A percentile compares a stretch with the other conserved stretches of the same genome.
These are phyloP conservation scores for Picea sitchensis DNA, from an alignment of 75 land plant species.

Conservation along the genomic window DNA sequence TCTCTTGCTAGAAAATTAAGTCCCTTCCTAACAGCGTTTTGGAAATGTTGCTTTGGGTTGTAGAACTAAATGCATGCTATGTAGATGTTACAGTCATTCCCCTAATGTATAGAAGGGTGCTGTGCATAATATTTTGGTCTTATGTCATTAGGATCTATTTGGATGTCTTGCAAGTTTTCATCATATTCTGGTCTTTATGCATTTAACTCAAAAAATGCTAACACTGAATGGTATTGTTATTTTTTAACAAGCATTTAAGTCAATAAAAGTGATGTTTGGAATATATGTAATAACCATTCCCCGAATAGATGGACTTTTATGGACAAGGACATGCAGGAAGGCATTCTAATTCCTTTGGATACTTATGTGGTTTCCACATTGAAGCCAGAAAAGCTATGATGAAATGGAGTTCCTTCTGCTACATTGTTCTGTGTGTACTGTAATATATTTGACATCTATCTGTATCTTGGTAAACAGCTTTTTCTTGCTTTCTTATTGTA, in stretches of 20 bases:
- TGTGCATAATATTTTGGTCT: neutral
- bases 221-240: neutral
- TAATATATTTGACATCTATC: neutral
- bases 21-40: no score
- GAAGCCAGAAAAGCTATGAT: neutral
- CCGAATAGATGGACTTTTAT: neutral
- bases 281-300: neutral
- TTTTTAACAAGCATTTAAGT: neutral
- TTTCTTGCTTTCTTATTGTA: constrained; percentile 8
- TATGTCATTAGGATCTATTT: neutral
- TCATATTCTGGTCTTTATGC: neutral
- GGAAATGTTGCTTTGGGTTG: no score
- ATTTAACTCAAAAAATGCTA: neutral
- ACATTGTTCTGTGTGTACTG: neutral
- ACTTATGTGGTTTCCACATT: neutral
- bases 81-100: neutral
- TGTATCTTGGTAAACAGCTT: neutral
- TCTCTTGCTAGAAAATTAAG: no score
- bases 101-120: neutral
- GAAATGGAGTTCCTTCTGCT: neutral
- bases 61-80: neutral
- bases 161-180: neutral
- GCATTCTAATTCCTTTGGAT: neutral
- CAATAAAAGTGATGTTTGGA: neutral
- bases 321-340: neutral